Evolutionary conservation across 148 eudicot species (phyloP), one percentile per base, ranked within the genome.

Genomic region (Spergularia bocconei): DNA sequence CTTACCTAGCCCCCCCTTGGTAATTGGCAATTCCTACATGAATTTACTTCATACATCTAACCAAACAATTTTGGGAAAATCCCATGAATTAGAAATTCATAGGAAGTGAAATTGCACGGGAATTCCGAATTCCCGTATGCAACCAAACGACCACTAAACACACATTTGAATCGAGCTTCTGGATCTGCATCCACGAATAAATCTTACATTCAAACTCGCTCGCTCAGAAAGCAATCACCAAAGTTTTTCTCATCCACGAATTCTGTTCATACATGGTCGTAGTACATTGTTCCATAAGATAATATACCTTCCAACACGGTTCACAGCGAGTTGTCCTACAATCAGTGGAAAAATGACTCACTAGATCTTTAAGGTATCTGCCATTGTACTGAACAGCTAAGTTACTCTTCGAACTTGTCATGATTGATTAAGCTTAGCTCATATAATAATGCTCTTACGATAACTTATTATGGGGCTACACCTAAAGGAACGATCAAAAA

Each of bases 381-480:
- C 48, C 48, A 44, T 44, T 44, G 48, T 50, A 65, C 44, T 39
- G 17, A 68, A 68, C 71, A 67, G 56, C 71, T 20, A 19, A n/a
- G 36, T 29, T 15, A 48, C 33, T 51, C 44, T 21, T 44, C 33
- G 20, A 59, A 59, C 68, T 77, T 17, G 19, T 61, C 20, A 66
- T 57, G 47, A 57, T 66, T 58, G 72, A 3, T 29, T 15, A 20
- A 13, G 50, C 54, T 38, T 13, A 75, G 3, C 21, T 41, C 63
- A 41, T 5, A 29, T 55, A 48, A 41, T 57, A 66, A 7, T 57
- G n/a, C 20, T 50, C 66, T 67, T 38, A 53, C 8, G 0, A 44
- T 44, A 9, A 44, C 48, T 67, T 47, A 41, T 67, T 47, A 41
- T 56, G 71, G 50, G 29, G 72, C 66, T 13, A 58, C 44, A n/a